Base-by-base conservation (phyloP, 345 rosid species). In the Microthlaspi erraticum region DNA sequence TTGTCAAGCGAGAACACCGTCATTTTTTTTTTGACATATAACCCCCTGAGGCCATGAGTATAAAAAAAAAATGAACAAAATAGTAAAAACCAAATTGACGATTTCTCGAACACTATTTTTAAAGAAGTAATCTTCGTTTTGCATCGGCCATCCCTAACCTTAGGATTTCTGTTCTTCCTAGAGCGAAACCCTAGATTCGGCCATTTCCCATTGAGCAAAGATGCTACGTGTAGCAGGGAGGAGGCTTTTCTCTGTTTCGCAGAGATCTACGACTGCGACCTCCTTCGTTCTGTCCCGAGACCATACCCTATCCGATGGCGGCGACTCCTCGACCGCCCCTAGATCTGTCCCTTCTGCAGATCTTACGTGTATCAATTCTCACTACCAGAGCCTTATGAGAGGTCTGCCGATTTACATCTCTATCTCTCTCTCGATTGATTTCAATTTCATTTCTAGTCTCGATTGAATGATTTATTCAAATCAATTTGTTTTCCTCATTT, bases 181-280 rank as follows among this genome's bases (percentile, higher is more conserved):
- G 29, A 53, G 78, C 74, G 65, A 75, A 69, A 70, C 65, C 77
- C 77, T 77, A 72, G 74, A 66, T 41, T 71, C 52, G 20, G 7
- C 68, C 23, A 45, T 55, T 55, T 18, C 29, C 46, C 6, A 39
- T 33, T 38, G 37, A 66, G 65, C 67, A 57, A 67, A 64, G 86
- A 92, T 89, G 98, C 75, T 92, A 74, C 82, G 93, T 53, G 72
- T 84, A 48, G 91, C 90, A 13, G 92, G 88, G 78, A 88, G 85
- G 85, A 90, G 91, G 77, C 74, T 89, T 71, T 76, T 87, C 2
- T 84, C 88, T 69, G 65, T 77, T 10, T 42, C 79, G 10, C 79
- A 84, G 85, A 80, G 79, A 75, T 70, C 83, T 14, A 67, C 82
- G 13, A 77, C 72, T 31, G 72, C 88, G 4, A 48, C 81, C 61